Evolutionary conservation across 2,329 filamentous ascomycete species (phyloP).

Genomic region (Trichoderma citrinoviride): DNA sequence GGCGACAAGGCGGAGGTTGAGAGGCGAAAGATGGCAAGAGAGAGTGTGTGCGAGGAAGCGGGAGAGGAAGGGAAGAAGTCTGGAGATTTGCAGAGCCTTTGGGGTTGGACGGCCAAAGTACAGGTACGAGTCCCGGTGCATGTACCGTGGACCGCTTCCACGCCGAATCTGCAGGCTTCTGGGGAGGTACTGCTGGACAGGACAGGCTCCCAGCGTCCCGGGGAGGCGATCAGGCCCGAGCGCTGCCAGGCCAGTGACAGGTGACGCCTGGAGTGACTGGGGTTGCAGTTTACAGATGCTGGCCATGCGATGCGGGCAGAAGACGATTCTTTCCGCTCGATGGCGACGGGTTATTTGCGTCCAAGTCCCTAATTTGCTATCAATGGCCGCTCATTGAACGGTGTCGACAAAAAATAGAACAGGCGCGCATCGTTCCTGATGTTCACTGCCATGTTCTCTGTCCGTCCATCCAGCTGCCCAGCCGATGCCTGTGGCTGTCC

Average conservation of each 20-base stretch:
- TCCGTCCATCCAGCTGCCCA: too few species aligned
- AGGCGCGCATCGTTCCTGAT: too few species aligned
- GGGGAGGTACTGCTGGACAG: background rate
- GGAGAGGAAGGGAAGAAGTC: background rate
- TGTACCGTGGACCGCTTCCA: background rate
- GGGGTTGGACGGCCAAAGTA: background rate
- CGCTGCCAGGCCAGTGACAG: background rate
- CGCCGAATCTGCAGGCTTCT: background rate
- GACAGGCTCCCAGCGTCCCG: background rate
- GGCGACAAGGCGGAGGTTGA: background rate
- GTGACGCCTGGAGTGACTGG: background rate
- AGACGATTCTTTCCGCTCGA: too few species aligned
- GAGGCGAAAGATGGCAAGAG: background rate
- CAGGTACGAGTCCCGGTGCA: background rate
- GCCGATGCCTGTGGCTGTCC: too few species aligned
- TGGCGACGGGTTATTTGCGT: too few species aligned
- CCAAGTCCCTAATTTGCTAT: too few species aligned
- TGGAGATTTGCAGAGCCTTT: background rate
- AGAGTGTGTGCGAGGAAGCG: too few species aligned
- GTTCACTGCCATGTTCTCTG: too few species aligned
- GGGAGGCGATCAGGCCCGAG: slow-evolving; percentile 15
- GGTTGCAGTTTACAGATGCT: background rate
- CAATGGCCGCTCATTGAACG: too few species aligned
- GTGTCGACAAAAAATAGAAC: too few species aligned
- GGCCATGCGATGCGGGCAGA: background rate